Evolutionary conservation across 192 early-diverging fungal species (phyloP).

Genomic region (Backusella tuberculispora): DNA sequence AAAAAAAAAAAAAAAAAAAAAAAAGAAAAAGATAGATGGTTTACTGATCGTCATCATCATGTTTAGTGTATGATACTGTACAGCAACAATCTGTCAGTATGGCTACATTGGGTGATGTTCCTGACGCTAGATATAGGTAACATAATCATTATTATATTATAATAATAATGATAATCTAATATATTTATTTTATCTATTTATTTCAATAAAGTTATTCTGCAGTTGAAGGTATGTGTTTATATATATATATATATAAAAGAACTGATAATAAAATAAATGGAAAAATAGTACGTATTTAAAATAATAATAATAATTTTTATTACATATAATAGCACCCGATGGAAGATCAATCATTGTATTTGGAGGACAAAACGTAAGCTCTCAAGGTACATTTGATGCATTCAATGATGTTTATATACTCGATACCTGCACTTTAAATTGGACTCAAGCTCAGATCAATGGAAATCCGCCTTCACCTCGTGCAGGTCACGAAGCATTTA

Average conservation of each 20-base stretch:
- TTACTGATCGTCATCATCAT: background rate
- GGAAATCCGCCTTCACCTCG: constrained; percentile 26
- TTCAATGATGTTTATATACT: constrained; percentile 31
- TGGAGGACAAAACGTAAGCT: constrained; percentile 13
- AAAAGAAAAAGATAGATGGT: background rate
- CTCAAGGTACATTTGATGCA: background rate
- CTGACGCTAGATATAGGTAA: constrained; percentile 15
- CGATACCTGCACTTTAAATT: constrained; percentile 32
- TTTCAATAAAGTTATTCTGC: constrained; percentile 17
- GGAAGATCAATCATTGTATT: constrained; percentile 21
- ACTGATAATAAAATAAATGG: no score
- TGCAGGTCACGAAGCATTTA: constrained; percentile 34
- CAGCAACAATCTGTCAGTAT: constrained; percentile 18
- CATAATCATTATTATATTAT: no score
- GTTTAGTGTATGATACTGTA: constrained; percentile 29
- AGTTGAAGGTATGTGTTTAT: background rate
- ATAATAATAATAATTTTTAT: background rate
- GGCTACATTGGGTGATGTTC: constrained; percentile 28
- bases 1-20: no score
- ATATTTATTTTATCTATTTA: background rate
- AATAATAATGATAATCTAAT: background rate
- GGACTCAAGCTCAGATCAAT: constrained; percentile 15
- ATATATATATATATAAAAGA: no score
- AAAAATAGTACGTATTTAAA: background rate
- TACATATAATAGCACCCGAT: constrained; percentile 20